Evolutionary conservation across 2,329 filamentous ascomycete genomes (phyloP).

Genomic region (Davidsoniella virescens): DNA sequence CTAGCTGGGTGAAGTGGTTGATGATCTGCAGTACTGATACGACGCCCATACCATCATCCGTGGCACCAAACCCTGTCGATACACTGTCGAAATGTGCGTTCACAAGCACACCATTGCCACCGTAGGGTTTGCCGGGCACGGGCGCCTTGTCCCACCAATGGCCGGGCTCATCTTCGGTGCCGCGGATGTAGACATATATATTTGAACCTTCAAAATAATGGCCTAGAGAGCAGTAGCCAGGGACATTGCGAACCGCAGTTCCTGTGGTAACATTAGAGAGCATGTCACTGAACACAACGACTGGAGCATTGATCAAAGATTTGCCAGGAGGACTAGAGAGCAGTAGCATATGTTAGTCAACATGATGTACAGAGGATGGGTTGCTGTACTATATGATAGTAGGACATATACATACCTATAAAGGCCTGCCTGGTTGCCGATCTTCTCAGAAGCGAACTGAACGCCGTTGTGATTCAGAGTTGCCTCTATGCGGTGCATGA

Average conservation of each 20-base stretch:
- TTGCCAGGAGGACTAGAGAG: conserved; percentile 2
- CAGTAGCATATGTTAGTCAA: neutral
- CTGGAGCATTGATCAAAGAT: conserved; percentile 20
- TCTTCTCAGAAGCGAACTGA: conserved; percentile 27
- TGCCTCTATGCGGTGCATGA: conserved; percentile 52
- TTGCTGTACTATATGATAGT: neutral
- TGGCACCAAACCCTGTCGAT: conserved; percentile 80
- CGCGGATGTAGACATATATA: conserved; percentile 79
- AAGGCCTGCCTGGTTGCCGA: conserved; percentile 13
- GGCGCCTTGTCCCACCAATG: conserved; percentile 50
- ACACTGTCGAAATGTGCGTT: conserved; percentile 95
- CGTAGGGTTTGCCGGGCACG: conserved; percentile 29
- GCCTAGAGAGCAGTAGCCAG: conserved; percentile 22
- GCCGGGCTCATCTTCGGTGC: conserved; percentile 54
- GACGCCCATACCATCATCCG: conserved; percentile 83
- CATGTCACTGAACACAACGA: conserved; percentile 64
- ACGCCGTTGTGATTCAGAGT: conserved; percentile 50
- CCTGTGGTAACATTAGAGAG: conserved; percentile 54
- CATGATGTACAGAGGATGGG: neutral
- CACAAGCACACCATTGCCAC: conserved; percentile 66
- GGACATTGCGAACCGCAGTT: conserved; percentile 20
- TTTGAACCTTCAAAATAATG: conserved; percentile 90
- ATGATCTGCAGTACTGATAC: conserved; percentile 75
- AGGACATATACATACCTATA: conserved; percentile 10
- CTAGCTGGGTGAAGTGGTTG: conserved; percentile 62